Evolutionary conservation across 2,329 filamentous ascomycete genomes (phyloP), one percentile per base, ranked within the genome.

Genomic region (Fusarium hostae): DNA sequence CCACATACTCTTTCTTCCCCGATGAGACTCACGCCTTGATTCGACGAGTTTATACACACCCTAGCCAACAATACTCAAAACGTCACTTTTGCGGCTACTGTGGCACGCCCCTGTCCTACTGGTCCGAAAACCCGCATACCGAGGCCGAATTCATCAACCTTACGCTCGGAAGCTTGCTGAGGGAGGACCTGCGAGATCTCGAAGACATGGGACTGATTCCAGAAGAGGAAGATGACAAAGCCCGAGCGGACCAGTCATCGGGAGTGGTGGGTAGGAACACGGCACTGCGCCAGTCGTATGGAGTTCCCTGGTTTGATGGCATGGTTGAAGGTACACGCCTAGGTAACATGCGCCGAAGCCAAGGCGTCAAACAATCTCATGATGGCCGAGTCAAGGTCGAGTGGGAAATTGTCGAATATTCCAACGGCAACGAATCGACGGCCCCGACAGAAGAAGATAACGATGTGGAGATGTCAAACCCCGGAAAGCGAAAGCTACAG

Each of bases 1-100:
- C 88, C 41, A 96, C 93, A 2, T 87, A 90, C 73, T 89, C 94
- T 50, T 92, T 91, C 79, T 94, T 91, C 79, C 88, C 91, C 5
- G 93, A 97, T 81, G 95, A 97, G 83, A 89, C 90, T 20, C 87
- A 89, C 79, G 75, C 84, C 59, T 84, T 85, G 56, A 94, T 94
- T 78, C 89, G 89, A 61, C 88, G 91, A 43, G 86, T 87, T 51
- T 94, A 93, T 80, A 89, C 88, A 13, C 87, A 90, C 26, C 85
- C 84, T 5, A 82, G 85, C 73, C 87, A 88, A 57, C 85, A 86
- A 56, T 82, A 87, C 75, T 85, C 88, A 2, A 90, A 92, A 78
- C 90, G 93, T 54, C 89, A 94, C 73, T 98, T 98, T 81, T 98
- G 95, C 82, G 95, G 95, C 28, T 97, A 92, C 83, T 97, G 95